Evolutionary conservation across 116 monocot species (phyloP).

Genomic region (Zostera marina): DNA sequence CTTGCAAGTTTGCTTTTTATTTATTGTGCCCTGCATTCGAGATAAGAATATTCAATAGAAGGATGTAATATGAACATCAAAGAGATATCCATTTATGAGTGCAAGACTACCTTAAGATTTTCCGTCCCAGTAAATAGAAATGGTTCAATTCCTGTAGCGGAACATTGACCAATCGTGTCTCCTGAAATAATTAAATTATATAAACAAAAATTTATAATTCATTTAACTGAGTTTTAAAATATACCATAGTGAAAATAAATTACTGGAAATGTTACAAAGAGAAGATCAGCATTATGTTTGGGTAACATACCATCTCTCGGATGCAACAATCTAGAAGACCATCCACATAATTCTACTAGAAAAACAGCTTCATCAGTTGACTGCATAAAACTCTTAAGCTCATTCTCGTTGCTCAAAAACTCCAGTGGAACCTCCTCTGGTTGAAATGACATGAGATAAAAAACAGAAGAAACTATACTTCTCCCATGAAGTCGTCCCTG

Average conservation of each 20-base stretch:
- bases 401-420: conserved; percentile 30
- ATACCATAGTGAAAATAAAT: neutral
- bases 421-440: conserved; percentile 49
- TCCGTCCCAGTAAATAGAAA: conserved; percentile 15
- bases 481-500: conserved; percentile 43
- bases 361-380: conserved; percentile 77
- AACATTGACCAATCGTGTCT: conserved; percentile 14
- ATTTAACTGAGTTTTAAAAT: neutral
- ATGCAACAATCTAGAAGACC: conserved; percentile 49
- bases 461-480: conserved; percentile 50
- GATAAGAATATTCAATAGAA: conserved; percentile 13
- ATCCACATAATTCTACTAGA: conserved; percentile 88
- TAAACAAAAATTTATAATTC: too few relatives aligned
- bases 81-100: conserved; percentile 22
- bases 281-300: neutral
- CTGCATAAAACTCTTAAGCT: conserved; percentile 39
- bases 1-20: conserved; percentile 34
- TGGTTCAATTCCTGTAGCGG: conserved; percentile 20
- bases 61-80: conserved; percentile 15
- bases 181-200: conserved; percentile 26
- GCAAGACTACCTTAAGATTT: conserved; percentile 34
- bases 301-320: conserved; percentile 23
- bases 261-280: neutral
- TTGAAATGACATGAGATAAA: conserved; percentile 35
- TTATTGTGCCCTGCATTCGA: conserved; percentile 37